Evolutionary conservation across 2,329 filamentous ascomycete genomes (phyloP).

Genomic region (Cladophialophora yegresii): DNA sequence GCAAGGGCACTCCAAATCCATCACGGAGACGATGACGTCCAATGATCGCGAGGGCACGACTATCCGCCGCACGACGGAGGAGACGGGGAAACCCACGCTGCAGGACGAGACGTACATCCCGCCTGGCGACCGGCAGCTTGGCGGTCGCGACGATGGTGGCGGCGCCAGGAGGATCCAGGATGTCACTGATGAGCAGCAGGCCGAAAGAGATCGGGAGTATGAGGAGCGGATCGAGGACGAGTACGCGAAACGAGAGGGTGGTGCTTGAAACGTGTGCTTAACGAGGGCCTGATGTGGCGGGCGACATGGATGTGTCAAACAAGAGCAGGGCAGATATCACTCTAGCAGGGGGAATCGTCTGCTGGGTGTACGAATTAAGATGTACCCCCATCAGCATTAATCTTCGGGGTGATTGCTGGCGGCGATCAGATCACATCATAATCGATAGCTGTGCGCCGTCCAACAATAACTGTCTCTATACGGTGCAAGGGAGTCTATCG

Average conservation of each 20-base stretch:
- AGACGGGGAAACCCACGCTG: slow-evolving; percentile 22
- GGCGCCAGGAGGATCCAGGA: slow-evolving; percentile 21
- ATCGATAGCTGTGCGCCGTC: neutral
- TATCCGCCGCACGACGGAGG: slow-evolving; percentile 19
- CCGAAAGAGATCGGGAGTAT: slow-evolving; percentile 48
- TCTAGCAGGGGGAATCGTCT: neutral
- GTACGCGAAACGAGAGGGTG: slow-evolving; percentile 49
- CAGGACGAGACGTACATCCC: slow-evolving; percentile 23
- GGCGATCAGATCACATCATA: neutral
- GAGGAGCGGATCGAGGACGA: slow-evolving; percentile 53
- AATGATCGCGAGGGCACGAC: slow-evolving; percentile 29
- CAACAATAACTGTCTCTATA: neutral
- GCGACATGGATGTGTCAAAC: neutral
- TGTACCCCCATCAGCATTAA: neutral
- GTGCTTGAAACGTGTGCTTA: slow-evolving; percentile 40
- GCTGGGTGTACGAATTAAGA: neutral
- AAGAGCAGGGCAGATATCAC: neutral
- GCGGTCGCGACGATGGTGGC: neutral
- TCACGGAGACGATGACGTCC: slow-evolving; percentile 22
- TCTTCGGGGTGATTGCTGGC: too few relatives aligned
- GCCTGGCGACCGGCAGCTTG: neutral
- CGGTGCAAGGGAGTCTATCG: neutral
- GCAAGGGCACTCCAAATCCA: slow-evolving; percentile 12
- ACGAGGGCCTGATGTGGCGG: neutral
- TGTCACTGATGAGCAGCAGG: slow-evolving; percentile 41